A percentile compares a stretch with the other conserved stretches of the same genome.
These are phyloP conservation scores for Mortierella alpina DNA, from an alignment of 192 early-diverging fungal genomes.

Conservation along the genomic window DNA sequence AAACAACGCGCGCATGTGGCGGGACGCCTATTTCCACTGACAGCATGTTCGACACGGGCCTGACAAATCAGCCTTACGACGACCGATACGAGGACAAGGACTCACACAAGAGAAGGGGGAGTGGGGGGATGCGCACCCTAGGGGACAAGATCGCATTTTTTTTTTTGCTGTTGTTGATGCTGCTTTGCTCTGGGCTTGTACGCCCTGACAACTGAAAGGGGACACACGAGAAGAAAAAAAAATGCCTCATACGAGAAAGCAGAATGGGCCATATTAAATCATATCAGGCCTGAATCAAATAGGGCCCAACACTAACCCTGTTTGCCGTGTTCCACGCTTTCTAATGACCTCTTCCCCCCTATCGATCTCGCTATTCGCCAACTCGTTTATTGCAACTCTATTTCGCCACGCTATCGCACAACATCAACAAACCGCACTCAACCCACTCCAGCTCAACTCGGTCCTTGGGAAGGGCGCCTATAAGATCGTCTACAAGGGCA, in stretches of 20 bases:
- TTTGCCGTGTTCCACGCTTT: slow-evolving; percentile 7
- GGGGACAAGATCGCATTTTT: neutral
- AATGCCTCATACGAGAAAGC: slow-evolving; percentile 35
- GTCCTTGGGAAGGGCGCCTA: slow-evolving; percentile 86
- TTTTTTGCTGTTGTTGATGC: slow-evolving; percentile 20
- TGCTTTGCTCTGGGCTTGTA: neutral
- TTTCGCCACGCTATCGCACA: neutral
- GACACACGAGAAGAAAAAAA: slow-evolving; percentile 22
- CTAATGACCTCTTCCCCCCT: neutral
- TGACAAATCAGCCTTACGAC: too few species aligned
- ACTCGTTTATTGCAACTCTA: neutral
- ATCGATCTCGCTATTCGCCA: neutral
- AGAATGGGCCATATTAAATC: neutral
- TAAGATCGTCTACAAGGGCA: slow-evolving; percentile 89
- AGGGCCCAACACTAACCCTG: slow-evolving; percentile 13
- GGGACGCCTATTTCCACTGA: too few species aligned
- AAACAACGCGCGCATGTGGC: too few species aligned
- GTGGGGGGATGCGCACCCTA: too few species aligned
- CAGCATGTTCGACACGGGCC: too few species aligned
- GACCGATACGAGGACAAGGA: too few species aligned
- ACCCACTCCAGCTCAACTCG: slow-evolving; percentile 57
- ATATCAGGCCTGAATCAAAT: neutral
- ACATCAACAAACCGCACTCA: neutral
- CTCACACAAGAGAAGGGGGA: too few species aligned
- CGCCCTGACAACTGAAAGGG: neutral